Percentiles rank a stretch among this genome's conserved stretches.
phyloP scores from a whole-genome alignment of 2,329 filamentous ascomycete species.

The Blumeria graminis region DNA sequence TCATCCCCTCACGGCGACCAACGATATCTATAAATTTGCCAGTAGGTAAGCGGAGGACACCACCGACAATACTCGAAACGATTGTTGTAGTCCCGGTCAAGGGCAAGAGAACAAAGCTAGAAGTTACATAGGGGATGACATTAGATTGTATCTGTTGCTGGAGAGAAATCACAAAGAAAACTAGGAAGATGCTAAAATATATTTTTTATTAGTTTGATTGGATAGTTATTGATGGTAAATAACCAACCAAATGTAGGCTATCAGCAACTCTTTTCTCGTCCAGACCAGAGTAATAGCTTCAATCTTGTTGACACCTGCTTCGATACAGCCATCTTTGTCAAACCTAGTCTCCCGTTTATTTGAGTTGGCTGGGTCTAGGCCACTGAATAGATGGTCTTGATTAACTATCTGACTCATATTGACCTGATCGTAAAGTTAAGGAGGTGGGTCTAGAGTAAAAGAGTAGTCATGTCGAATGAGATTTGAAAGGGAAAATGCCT shows the following conservation, averaged over 20 bases:
- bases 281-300: slow-evolving; percentile 10
- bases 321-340: neutral
- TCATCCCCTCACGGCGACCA: slow-evolving; percentile 39
- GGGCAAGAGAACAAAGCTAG: slow-evolving; percentile 8
- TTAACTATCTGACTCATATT: no score
- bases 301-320: neutral
- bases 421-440: no score
- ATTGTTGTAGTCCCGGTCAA: slow-evolving; percentile 10
- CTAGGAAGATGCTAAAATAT: slow-evolving; percentile 7
- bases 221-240: neutral
- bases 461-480: no score
- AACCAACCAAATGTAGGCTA: slow-evolving; percentile 10
- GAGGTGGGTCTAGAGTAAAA: no score
- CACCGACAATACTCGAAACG: slow-evolving; percentile 11
- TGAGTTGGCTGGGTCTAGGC: no score
- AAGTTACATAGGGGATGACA: slow-evolving; percentile 9
- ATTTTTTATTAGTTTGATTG: no score
- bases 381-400: no score
- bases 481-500: no score
- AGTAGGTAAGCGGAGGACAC: slow-evolving; percentile 17
- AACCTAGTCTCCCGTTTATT: no score
- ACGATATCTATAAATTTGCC: slow-evolving; percentile 45
- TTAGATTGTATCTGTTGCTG: slow-evolving; percentile 10
- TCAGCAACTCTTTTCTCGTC: slow-evolving; percentile 9
- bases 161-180: slow-evolving; percentile 12